Evolutionary conservation across 75 land plant genomes (phyloP).

Genomic region (Picea sitchensis): DNA sequence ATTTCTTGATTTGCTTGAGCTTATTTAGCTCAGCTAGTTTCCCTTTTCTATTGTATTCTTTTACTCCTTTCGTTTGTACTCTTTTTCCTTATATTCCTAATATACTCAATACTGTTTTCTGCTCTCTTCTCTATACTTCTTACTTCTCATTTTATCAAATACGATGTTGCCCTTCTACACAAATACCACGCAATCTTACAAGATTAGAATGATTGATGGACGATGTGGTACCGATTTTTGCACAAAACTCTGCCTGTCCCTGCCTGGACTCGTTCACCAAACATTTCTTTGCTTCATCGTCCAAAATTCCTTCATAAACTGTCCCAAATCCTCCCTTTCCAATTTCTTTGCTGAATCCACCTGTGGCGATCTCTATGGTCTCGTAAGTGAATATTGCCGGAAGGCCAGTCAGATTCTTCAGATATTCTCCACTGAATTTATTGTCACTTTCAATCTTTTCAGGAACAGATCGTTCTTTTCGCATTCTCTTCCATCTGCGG

Average conservation of each 20-base stretch:
- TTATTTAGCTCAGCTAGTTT: too few species aligned
- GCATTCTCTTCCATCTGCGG: too few species aligned
- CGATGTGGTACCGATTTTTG: slow-evolving; percentile 26
- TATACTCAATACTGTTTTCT: too few species aligned
- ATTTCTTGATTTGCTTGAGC: too few species aligned
- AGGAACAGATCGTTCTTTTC: too few species aligned
- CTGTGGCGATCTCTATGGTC: slow-evolving; percentile 15
- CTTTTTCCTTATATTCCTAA: too few species aligned
- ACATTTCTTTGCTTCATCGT: slow-evolving; percentile 21
- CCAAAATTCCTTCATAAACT: slow-evolving; percentile 27
- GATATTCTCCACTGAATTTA: slow-evolving; percentile 5
- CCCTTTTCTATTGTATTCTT: too few species aligned
- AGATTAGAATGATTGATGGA: slow-evolving; percentile 26
- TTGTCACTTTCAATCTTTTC: too few species aligned
- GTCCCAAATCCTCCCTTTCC: slow-evolving; percentile 27
- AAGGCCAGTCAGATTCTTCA: slow-evolving; percentile 18
- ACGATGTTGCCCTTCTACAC: slow-evolving; percentile 20
- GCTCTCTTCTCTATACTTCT: too few species aligned
- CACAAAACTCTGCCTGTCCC: slow-evolving; percentile 28
- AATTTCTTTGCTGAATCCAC: slow-evolving; percentile 11
- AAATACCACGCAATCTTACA: slow-evolving; percentile 25
- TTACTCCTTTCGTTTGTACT: too few species aligned
- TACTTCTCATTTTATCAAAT: too few species aligned
- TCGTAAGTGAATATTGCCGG: slow-evolving; percentile 22
- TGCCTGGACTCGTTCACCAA: slow-evolving; percentile 15